Base-by-base conservation (phyloP, 1,284 basidiomycete species). In the Tilletia horrida region DNA sequence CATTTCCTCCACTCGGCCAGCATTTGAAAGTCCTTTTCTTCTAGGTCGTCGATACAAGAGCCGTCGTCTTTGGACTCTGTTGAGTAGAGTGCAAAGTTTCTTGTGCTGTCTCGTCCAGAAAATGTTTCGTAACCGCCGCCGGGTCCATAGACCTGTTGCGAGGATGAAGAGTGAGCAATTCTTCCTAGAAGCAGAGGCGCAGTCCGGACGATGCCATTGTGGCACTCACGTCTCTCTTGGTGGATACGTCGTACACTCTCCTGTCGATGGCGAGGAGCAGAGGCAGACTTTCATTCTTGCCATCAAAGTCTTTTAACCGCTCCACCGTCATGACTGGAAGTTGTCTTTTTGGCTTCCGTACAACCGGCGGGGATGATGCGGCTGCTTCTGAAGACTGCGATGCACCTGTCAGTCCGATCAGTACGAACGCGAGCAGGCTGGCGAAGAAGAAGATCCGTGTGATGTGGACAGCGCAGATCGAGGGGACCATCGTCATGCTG, bases 51-150 rank as follows among this genome's bases (percentile, higher is more conserved):
- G 27, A 59, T 59, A 27, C 55, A 59, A 11, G 55, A 8, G 13
- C 55, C 55, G 55, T 59, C 55, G 27, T 59, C 27, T 31, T 59
- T 59, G 14, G 55, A 13, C 29, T 59, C 55, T 14, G 55, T 59
- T 7, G 55, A 59, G 55, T 59, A 59, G 11, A 59, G 29, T 14
- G 55, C 55, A 21, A 59, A 59, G n/a, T 59, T 59, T 8, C 55
- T 25, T 31, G 55, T 59, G 29, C 55, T 59, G 55, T 59, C 55
- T 31, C 55, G 55, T 31, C 55, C 55, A n/a, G 55, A 31, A 27
- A 59, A 59, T 14, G 55, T 59, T 31, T 59, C 55, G 29, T 59
- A 59, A 9, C 55, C 55, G 23, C 55, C 55, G 29, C 55, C 55
- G 18, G 55, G 55, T 25, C 55, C 55, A 31, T 59, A 59, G 7